These are phyloP conservation scores for Hanseniaspora vineae DNA, from an alignment of 805 yeast genomes.

Conservation along the genomic window DNA sequence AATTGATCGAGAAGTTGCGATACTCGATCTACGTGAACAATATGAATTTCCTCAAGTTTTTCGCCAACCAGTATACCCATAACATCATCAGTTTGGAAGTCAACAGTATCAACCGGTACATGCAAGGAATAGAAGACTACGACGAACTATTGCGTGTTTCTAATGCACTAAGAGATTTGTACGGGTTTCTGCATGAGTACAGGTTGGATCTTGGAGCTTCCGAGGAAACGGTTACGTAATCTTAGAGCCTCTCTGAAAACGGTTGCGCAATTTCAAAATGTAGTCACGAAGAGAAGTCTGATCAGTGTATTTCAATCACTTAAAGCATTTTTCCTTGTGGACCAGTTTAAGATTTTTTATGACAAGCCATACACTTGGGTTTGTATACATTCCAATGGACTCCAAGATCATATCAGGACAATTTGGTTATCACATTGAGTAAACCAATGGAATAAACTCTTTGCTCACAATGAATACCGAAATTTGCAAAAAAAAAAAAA, in stretches of 20 bases:
- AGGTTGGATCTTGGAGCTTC: neutral
- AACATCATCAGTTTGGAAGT: neutral
- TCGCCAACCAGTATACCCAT: neutral
- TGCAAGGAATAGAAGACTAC: neutral
- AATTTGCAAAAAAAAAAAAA: too few species aligned
- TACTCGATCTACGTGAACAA: neutral
- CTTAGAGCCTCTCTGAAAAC: too few species aligned
- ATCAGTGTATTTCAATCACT: neutral
- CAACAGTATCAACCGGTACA: neutral
- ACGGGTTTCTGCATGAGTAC: neutral
- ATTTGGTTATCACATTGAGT: too few species aligned
- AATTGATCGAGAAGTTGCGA: neutral
- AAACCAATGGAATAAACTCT: too few species aligned
- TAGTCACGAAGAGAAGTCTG: neutral
- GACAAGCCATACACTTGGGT: too few species aligned
- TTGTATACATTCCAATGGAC: too few species aligned
- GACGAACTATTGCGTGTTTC: neutral
- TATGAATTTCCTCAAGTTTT: neutral
- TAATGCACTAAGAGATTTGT: neutral
- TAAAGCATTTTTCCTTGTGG: too few species aligned
- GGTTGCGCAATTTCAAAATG: too few species aligned
- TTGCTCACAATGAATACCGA: too few species aligned
- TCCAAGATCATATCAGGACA: too few species aligned
- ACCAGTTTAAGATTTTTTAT: too few species aligned
- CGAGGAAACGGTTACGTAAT: neutral